Base-by-base conservation (phyloP, 108 stramenopile genomes). In the Skeletonema marinoi region DNA sequence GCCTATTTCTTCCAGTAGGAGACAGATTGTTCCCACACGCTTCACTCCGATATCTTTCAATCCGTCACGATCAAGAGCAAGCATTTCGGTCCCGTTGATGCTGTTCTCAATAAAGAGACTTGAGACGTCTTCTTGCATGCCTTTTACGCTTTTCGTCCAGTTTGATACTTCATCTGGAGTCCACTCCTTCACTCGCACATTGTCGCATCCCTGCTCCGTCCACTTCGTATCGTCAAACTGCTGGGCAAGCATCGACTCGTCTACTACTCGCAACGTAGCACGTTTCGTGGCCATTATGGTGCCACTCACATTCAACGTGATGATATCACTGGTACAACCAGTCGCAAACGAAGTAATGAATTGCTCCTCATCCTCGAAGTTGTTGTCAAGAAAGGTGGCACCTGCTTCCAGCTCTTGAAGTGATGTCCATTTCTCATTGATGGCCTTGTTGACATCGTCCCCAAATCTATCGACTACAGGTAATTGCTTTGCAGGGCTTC, bases 11-110 rank as follows among this genome's bases (percentile, higher is more conserved):
- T 66, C 12, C 32, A 75, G 33, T 29, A 75, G 21, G 11, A 66
- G 36, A 25, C 25, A 25, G 25, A 25, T 25, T 25, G 74, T 74
- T 19, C 62, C 65, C 42, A 25, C 51, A n/a, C 65, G 65, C 6
- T 65, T 67, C 12, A 75, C 38, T 36, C 74, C 74, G 39, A 75
- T 58, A 14, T 66, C 54, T 32, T 48, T 66, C 74, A 75, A 59
- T 19, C 74, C 74, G 2, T 75, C 74, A 14, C 38, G 39, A 13
- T 50, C 74, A 41, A 75, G 32, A 6, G 66, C 65, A 41, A 75
- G 65, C 8, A 75, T 35, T 31, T 75, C 74, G n/a, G 25, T 10
- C 7, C 74, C 74, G 4, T 65, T 44, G 33, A 72, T 33, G 11
- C 39, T 19, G 39, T 61, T 62, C 42, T 42, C 60, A 11, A 11